A percentile compares a stretch with the other conserved stretches of the same genome.
These are phyloP conservation scores for Boletellus ananiceps DNA, from an alignment of 768 basidiomycete genomes.

Conservation along the genomic window DNA sequence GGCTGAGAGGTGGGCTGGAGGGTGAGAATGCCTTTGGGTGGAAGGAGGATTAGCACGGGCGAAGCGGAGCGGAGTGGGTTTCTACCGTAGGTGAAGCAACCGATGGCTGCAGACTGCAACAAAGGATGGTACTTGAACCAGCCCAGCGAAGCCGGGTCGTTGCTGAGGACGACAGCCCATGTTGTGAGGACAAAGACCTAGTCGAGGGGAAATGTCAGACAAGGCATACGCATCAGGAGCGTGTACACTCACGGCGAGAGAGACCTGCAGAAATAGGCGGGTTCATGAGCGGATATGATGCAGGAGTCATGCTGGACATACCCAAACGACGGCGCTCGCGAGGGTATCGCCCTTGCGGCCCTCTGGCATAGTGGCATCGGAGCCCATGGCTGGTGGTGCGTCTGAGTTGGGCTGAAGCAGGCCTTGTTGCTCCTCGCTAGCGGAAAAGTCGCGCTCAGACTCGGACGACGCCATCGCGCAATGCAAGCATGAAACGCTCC, in stretches of 20 bases:
- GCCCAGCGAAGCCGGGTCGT: conserved; percentile 40
- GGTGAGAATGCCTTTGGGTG: conserved; percentile 57
- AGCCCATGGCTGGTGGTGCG: conserved; percentile 15
- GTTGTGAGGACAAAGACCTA: conserved; percentile 41
- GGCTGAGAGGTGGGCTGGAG: conserved; percentile 71
- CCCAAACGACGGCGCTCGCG: conserved; percentile 34
- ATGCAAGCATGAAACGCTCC: too few relatives aligned
- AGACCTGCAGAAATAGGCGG: conserved; percentile 3
- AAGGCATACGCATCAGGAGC: neutral
- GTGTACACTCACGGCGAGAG: conserved; percentile 15
- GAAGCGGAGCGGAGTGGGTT: neutral
- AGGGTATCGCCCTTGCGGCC: conserved; percentile 35
- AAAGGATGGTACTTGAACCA: conserved; percentile 70
- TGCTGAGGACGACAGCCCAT: conserved; percentile 44
- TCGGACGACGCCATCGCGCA: neutral
- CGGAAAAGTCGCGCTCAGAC: neutral
- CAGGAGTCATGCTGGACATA: conserved; percentile 21
- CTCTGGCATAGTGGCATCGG: conserved; percentile 33
- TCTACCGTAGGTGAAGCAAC: conserved; percentile 59
- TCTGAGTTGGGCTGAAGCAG: conserved; percentile 6
- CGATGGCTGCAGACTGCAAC: conserved; percentile 54
- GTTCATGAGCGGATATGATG: neutral
- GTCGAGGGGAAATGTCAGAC: conserved; percentile 2
- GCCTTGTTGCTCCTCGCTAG: conserved; percentile 14
- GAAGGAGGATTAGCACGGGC: neutral